Evolutionary conservation across 1,284 basidiomycete genomes (phyloP).

Genomic region (Leccinum glutinopallens): DNA sequence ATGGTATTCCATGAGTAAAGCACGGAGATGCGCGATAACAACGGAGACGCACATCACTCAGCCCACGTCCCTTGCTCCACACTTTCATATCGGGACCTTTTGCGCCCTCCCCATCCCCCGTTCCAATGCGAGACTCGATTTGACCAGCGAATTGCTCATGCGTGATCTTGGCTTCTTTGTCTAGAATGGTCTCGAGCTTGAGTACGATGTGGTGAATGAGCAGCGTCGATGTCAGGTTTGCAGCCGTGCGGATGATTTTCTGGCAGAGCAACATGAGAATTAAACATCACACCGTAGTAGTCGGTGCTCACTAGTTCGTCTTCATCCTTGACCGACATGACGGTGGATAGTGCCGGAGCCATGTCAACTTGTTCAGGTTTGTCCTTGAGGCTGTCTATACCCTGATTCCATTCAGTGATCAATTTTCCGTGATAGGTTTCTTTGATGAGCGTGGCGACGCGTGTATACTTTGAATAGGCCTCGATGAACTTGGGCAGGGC

Average conservation of each 20-base stretch:
- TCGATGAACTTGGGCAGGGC: slow-evolving; percentile 64
- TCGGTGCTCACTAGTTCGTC: slow-evolving; percentile 78
- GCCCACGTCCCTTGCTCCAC: slow-evolving; percentile 77
- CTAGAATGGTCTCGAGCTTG: slow-evolving; percentile 89
- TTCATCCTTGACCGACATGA: slow-evolving; percentile 88
- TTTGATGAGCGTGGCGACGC: slow-evolving; percentile 74
- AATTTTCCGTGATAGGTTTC: slow-evolving; percentile 82
- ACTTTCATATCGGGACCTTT: slow-evolving; percentile 89
- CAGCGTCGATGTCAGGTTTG: slow-evolving; percentile 83
- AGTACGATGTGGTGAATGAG: slow-evolving; percentile 86
- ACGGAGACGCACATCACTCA: slow-evolving; percentile 55
- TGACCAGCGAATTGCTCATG: slow-evolving; percentile 85
- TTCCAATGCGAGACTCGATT: slow-evolving; percentile 86
- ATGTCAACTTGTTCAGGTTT: slow-evolving; percentile 84
- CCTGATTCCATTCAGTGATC: slow-evolving; percentile 77
- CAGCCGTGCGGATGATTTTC: slow-evolving; percentile 79
- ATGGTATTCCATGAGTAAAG: slow-evolving; percentile 11
- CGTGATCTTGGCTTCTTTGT: slow-evolving; percentile 87
- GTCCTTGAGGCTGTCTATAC: slow-evolving; percentile 48
- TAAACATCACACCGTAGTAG: background rate
- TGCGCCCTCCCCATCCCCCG: slow-evolving; percentile 71
- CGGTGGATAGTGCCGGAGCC: slow-evolving; percentile 69
- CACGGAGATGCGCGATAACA: background rate
- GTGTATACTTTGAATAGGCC: slow-evolving; percentile 56
- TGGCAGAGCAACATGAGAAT: slow-evolving; percentile 37